phyloP scores from a whole-genome alignment of 495 filamentous ascomycete species.

The Xylaria bambusicola region DNA sequence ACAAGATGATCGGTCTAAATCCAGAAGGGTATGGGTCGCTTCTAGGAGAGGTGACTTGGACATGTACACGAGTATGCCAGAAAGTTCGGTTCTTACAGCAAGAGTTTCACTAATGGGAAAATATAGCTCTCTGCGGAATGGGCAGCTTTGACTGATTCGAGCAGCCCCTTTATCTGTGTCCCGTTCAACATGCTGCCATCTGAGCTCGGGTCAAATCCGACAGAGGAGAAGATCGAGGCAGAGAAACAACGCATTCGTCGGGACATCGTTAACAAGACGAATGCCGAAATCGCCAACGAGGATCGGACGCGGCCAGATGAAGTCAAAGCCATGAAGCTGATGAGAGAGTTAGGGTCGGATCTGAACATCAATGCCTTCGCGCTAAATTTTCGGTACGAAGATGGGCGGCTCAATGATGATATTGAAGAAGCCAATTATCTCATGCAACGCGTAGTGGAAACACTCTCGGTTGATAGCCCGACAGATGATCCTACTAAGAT shows the following conservation, averaged over 20 bases:
- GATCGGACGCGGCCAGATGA: conserved; percentile 17
- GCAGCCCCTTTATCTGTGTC: conserved; percentile 39
- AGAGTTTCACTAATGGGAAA: neutral
- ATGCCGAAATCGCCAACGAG: conserved; percentile 33
- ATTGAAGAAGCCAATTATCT: conserved; percentile 56
- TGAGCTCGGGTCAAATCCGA: conserved; percentile 30
- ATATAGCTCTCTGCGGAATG: conserved; percentile 46
- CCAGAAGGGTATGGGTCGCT: conserved; percentile 43
- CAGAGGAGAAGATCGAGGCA: conserved; percentile 28
- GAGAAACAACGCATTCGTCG: conserved; percentile 44
- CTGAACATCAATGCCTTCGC: conserved; percentile 53
- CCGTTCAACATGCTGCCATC: conserved; percentile 48
- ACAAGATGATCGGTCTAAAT: conserved; percentile 41
- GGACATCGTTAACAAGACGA: conserved; percentile 39
- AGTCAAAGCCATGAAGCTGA: conserved; percentile 34
- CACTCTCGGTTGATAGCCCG: conserved; percentile 39
- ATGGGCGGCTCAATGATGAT: conserved; percentile 44
- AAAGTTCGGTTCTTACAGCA: neutral
- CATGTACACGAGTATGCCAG: conserved; percentile 36
- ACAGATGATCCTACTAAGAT: conserved; percentile 41
- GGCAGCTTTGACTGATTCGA: conserved; percentile 38
- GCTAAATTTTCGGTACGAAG: conserved; percentile 41
- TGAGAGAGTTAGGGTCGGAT: conserved; percentile 46
- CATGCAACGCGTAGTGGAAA: conserved; percentile 44
- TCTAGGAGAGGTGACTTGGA: conserved; percentile 41